phyloP scores from a whole-genome alignment of 768 basidiomycete genomes.

The Pluteus cervinus region DNA sequence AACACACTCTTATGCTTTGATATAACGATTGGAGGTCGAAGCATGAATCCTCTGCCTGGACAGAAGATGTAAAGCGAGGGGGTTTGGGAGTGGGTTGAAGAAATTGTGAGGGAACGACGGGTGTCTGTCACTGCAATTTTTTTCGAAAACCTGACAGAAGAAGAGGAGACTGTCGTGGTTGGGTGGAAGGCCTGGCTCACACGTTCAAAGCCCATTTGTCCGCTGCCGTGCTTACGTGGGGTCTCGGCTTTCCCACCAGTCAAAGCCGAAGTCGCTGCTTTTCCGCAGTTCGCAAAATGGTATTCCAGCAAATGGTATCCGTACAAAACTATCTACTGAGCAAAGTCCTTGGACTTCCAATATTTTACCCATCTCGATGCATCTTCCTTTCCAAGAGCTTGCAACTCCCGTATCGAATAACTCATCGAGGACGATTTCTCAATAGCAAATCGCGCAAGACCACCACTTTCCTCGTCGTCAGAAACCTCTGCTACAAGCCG shows the following conservation, averaged over 20 bases:
- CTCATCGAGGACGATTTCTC: constrained; percentile 12
- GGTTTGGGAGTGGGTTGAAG: constrained; percentile 42
- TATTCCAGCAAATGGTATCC: too few species aligned
- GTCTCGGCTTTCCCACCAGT: too few species aligned
- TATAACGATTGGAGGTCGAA: constrained; percentile 80
- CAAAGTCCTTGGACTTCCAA: constrained; percentile 14
- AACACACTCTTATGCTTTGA: constrained; percentile 58
- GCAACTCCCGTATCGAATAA: constrained; percentile 12
- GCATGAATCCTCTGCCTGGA: constrained; percentile 85
- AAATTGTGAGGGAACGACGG: constrained; percentile 71
- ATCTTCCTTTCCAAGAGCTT: constrained; percentile 8
- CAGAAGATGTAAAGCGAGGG: constrained; percentile 47
- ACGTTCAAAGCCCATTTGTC: too few species aligned
- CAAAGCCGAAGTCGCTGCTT: too few species aligned
- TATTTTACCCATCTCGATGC: constrained; percentile 15
- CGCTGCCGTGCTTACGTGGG: too few species aligned
- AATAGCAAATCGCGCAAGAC: constrained; percentile 13
- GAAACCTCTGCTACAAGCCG: constrained; percentile 9
- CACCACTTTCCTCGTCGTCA: constrained; percentile 11
- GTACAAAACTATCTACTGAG: too few species aligned
- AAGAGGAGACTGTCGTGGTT: too few species aligned
- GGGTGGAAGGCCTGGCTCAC: too few species aligned
- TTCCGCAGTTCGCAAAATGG: too few species aligned
- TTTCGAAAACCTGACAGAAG: too few species aligned
- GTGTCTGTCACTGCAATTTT: too few species aligned